Evolutionary conservation across 2,329 filamentous ascomycete genomes (phyloP), one percentile per base, ranked within the genome.

Genomic region (Dothideomycetidae sp.): DNA sequence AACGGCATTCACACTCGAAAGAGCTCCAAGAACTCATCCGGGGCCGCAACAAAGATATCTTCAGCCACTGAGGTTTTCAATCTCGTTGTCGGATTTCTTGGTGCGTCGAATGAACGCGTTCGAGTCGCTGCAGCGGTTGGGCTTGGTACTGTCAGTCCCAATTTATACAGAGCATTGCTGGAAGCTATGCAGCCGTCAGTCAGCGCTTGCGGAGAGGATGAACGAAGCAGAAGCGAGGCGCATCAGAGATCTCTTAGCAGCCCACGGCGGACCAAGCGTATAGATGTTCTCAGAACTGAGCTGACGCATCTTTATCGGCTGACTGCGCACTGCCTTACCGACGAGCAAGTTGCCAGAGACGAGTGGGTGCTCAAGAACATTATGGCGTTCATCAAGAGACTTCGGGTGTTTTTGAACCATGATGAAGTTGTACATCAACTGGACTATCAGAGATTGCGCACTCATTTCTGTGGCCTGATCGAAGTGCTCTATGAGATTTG

Each of bases 241-340:
- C 90, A 96, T 54, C 81, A 88, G 52, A 75, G 90, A 36, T 84
- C 78, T 16, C 76, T 80, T 33, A 94, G 85, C 58, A 84, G 75
- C 46, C 80, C 85, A 2, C 75, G 80, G 31, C 71, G 83, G 38
- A 93, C 83, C 53, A 75, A 78, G 37, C 82, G 79, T 52, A 90
- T 84, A 46, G 90, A 96, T 53, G 67, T 85, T 19, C 61, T 98
- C 21, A 74, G 92, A 37, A 94, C 88, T 1, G 90, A 96, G 54
- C 85, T 96, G 36, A 94, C 92, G 0, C 83, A 96, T 53, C 82
- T 98, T 5, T 94, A 96, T 59, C 88, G 92, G 54, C 66, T 96
- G 23, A 96, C 88, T 0, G 85, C 86, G 0, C 81, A 86, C 50
- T 93, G 94, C 47, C 63, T 98, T 26, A 79, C 80, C 44, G 71